Evolutionary conservation across 2,329 filamentous ascomycete genomes (phyloP).

Genomic region (Uncinocarpus reesii): DNA sequence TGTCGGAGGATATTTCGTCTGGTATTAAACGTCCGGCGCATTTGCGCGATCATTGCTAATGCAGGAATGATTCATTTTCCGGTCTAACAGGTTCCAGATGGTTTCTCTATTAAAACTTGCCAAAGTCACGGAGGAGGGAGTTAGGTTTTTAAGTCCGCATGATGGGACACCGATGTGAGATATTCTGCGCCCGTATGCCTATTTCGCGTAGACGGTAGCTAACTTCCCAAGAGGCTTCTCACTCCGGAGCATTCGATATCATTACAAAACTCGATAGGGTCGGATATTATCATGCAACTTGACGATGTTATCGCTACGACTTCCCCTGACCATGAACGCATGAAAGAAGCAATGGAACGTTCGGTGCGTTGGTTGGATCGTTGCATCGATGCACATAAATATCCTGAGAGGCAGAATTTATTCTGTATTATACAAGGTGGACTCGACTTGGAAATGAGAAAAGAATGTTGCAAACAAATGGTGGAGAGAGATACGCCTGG

Average conservation of each 20-base stretch:
- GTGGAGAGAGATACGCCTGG: slow-evolving; percentile 81
- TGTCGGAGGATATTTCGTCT: slow-evolving; percentile 10
- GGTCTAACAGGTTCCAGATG: slow-evolving; percentile 75
- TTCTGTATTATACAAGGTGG: slow-evolving; percentile 99
- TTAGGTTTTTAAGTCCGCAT: slow-evolving; percentile 90
- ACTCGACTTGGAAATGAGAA: slow-evolving; percentile 74
- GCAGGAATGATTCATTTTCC: slow-evolving; percentile 12
- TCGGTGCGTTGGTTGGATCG: slow-evolving; percentile 93
- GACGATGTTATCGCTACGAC: slow-evolving; percentile 97
- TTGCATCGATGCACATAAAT: slow-evolving; percentile 80
- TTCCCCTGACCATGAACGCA: slow-evolving; percentile 74
- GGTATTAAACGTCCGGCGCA: background rate
- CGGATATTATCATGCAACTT: slow-evolving; percentile 98
- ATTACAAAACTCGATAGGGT: slow-evolving; percentile 92
- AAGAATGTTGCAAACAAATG: slow-evolving; percentile 78
- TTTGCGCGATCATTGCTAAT: slow-evolving; percentile 3
- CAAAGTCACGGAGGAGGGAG: slow-evolving; percentile 88
- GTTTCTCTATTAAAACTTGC: slow-evolving; percentile 89
- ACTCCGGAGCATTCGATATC: slow-evolving; percentile 96
- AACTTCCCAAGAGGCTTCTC: slow-evolving; percentile 50
- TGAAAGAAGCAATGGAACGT: slow-evolving; percentile 89
- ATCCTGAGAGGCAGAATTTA: slow-evolving; percentile 74
- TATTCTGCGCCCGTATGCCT: background rate
- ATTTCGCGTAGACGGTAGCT: background rate
- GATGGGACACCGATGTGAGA: slow-evolving; percentile 78